Conservation (phyloP, 352 stramenopile genomes). For the Pythium apleroticum region DNA sequence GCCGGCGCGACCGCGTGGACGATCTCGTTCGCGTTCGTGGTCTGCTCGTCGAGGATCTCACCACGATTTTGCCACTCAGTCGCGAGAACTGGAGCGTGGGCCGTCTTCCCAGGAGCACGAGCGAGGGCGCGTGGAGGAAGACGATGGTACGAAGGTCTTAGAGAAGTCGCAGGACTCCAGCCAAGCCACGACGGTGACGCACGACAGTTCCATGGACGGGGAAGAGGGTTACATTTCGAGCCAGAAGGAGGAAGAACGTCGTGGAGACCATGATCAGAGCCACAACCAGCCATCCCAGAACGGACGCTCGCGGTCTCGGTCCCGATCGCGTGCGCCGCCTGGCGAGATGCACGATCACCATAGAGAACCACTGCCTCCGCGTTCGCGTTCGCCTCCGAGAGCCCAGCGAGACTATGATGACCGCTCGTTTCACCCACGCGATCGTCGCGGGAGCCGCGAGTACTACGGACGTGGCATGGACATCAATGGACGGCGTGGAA, state of each 20-base stretch:
- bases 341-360: slow-evolving; percentile 1
- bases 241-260: not conserved
- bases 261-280: not conserved
- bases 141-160: not conserved
- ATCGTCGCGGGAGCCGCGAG: slow-evolving; percentile 13
- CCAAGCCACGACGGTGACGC: slow-evolving; percentile 12
- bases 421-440: slow-evolving; percentile 8
- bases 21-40: slow-evolving; percentile 18
- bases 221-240: not conserved
- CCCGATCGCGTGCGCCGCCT: slow-evolving; percentile 17
- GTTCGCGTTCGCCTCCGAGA: not conserved
- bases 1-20: not conserved
- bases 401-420: slow-evolving; percentile 12
- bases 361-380: not conserved
- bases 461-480: slow-evolving; percentile 7
- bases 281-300: not conserved
- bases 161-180: slow-evolving; percentile 9
- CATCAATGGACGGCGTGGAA: not conserved
- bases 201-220: slow-evolving; percentile 8
- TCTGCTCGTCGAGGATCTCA: slow-evolving; percentile 3
- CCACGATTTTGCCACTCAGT: not conserved
- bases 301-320: slow-evolving; percentile 1
- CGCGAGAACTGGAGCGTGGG: not conserved
- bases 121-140: not conserved
- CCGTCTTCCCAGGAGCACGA: not conserved